Evolutionary conservation across 495 filamentous ascomycete genomes (phyloP), one percentile per base, ranked within the genome.

Genomic region (Penicillium parvum): DNA sequence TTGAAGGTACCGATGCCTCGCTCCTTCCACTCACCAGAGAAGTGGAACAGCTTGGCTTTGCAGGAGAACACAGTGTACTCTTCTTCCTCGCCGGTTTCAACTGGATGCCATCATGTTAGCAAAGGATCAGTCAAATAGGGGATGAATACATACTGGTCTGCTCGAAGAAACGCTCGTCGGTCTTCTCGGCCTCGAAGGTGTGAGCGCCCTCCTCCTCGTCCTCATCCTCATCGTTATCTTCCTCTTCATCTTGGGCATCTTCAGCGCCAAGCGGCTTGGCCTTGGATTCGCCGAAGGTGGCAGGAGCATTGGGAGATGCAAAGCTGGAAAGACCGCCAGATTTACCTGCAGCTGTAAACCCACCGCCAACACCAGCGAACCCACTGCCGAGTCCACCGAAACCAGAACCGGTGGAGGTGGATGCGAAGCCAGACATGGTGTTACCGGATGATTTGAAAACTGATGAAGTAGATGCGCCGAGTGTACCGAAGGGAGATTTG

Each of bases 21-120:
- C 63, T 96, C 90, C 54, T 88, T 88, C 90, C 90, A 96, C n/a
- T 74, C 73, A 48, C 83, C 84, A 41, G 75, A 69, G 51, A 88
- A 85, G 32, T 79, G 62, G 65, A 81, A 96, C 21, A 96, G 75
- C 66, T 90, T 94, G 14, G 84, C 84, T 58, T 73, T 85, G 72
- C 54, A 86, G 32, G 53, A 77, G 64, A 72, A 91, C 61, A 61
- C 66, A 9, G 72, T 79, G 26, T 63, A 58, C 50, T 85, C 82
- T 7, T 73, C 69, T 53, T 83, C 82, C 53, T 96, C 90, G 27
- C 82, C 84, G 22, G 84, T 84, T 53, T 92, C 84, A 25, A 89
- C 85, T 72, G 49, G 11, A 10, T 59, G n/a, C n/a, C 43, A 49
- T 49, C 17, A 25, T 8, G 15, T 58, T 43, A 54, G 45, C 32